Evolutionary conservation across 1,284 basidiomycete genomes (phyloP), one percentile per base, ranked within the genome.

Genomic region (Rhodotorula mucilaginosa): DNA sequence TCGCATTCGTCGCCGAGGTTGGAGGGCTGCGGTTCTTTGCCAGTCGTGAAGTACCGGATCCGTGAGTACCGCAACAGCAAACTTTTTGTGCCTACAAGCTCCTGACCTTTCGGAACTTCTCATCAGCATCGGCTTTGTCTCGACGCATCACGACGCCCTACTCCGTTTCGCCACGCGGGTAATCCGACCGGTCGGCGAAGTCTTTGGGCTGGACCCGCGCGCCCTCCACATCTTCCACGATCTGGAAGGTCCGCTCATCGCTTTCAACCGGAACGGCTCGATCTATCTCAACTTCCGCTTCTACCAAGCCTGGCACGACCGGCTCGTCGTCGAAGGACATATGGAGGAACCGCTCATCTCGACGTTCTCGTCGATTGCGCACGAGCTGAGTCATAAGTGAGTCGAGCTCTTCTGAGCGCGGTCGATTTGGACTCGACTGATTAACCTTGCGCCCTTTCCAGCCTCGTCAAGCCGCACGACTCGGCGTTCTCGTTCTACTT

Each of bases 151-250:
- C 34, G 76, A 77, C 2, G 79, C 81, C 3, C 75, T 83, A 21
- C 67, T 78, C 26, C 79, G 80, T 12, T 76, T 82, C 66, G 78
- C 81, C 61, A 71, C 74, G 21, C 73, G 71, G 7, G 75, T 83
- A 13, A 78, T 81, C 56, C 77, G 75, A 47, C 82, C 82, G 1
- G 61, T 73, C 49, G 73, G 72, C 18, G 69, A 76, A 47, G 79
- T 83, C 12, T 83, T 82, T 68, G 78, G 79, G 26, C 66, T 83
- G 19, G 80, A 81, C 66, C 83, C 87, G 23, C 83, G 86, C 0
- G 90, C 89, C 67, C 79, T 98, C 74, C 91, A 95, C 78, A 86
- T 99, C 4, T 98, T 97, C 80, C 90, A 89, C 81, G 94, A 99
- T 79, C 79, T 85, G 16, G 83, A 84, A 10, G 94, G 95, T 1